Percentiles rank a stretch among this genome's conserved stretches.
Evolutionary conservation across 202 grass and related monocot genomes (phyloP).

Genomic region (Schoenoplectus tabernaemontani): DNA sequence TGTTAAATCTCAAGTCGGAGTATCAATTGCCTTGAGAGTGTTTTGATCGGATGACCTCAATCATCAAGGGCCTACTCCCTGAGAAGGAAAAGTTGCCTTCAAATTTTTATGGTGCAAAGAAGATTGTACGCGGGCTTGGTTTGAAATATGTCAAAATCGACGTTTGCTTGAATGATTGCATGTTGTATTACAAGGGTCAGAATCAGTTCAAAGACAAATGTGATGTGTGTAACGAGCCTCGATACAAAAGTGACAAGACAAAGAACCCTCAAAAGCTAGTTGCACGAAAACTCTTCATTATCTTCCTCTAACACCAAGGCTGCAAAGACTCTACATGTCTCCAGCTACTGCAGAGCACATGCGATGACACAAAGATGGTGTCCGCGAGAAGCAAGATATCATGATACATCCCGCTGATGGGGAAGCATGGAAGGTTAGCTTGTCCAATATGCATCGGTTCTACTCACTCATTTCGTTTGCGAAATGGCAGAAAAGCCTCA

Average conservation of each 20-base stretch:
- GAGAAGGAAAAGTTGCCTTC: not conserved
- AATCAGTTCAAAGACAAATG: too few relatives aligned
- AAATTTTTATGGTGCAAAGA: not conserved
- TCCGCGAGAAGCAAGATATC: not conserved
- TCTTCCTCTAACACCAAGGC: slow-evolving; percentile 16
- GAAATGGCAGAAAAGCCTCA: too few relatives aligned
- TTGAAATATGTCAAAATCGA: too few relatives aligned
- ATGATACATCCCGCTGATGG: slow-evolving; percentile 5
- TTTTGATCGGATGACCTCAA: not conserved
- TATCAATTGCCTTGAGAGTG: not conserved
- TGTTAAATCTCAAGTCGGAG: not conserved
- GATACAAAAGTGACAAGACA: not conserved
- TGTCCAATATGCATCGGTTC: slow-evolving; percentile 13
- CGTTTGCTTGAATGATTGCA: too few relatives aligned
- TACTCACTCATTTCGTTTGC: too few relatives aligned
- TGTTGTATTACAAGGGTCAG: too few relatives aligned
- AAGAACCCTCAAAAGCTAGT: not conserved
- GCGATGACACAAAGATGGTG: slow-evolving; percentile 1
- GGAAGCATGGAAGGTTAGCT: slow-evolving; percentile 17
- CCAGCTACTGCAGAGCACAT: slow-evolving; percentile 11
- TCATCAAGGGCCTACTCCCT: not conserved
- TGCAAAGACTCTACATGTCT: slow-evolving; percentile 24
- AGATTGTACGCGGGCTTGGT: too few relatives aligned
- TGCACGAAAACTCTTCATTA: slow-evolving; percentile 20
- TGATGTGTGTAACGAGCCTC: not conserved